phyloP scores from a whole-genome alignment of 805 yeast genomes.

The Schwanniomyces sp. region DNA sequence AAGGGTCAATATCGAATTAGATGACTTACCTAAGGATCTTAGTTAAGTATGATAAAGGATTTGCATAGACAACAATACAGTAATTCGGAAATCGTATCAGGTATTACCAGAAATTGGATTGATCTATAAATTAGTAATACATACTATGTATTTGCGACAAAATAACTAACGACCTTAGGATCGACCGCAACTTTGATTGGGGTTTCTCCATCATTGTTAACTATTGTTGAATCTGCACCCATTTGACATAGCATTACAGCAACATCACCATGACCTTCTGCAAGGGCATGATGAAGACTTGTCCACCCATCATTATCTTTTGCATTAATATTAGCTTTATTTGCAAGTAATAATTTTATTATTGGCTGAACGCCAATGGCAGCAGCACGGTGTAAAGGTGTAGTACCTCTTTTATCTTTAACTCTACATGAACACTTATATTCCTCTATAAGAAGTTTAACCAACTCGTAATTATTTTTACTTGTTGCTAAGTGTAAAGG shows the following conservation, averaged over 20 bases:
- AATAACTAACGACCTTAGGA: constrained; percentile 21
- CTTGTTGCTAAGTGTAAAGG: constrained; percentile 75
- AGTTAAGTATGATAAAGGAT: too few species aligned
- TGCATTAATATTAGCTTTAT: constrained; percentile 57
- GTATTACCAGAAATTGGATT: background rate
- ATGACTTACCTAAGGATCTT: background rate
- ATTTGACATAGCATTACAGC: constrained; percentile 59
- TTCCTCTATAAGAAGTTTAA: constrained; percentile 48
- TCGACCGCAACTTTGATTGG: constrained; percentile 36
- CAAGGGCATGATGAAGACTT: constrained; percentile 83
- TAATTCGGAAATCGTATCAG: background rate
- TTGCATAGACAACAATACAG: too few species aligned
- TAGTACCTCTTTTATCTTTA: constrained; percentile 65
- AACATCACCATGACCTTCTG: constrained; percentile 84
- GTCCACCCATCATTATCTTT: constrained; percentile 80
- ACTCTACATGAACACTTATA: constrained; percentile 61
- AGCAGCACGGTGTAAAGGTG: constrained; percentile 82
- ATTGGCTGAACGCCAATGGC: constrained; percentile 66
- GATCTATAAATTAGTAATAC: background rate
- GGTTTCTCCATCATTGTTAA: constrained; percentile 51
- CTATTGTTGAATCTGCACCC: constrained; percentile 62
- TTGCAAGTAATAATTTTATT: constrained; percentile 49
- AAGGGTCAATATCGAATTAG: background rate
- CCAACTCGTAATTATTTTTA: constrained; percentile 59
- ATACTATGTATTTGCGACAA: background rate